Conservation (phyloP, 371 early-diverging fungal species). For the Zopfochytrium polystomum region DNA sequence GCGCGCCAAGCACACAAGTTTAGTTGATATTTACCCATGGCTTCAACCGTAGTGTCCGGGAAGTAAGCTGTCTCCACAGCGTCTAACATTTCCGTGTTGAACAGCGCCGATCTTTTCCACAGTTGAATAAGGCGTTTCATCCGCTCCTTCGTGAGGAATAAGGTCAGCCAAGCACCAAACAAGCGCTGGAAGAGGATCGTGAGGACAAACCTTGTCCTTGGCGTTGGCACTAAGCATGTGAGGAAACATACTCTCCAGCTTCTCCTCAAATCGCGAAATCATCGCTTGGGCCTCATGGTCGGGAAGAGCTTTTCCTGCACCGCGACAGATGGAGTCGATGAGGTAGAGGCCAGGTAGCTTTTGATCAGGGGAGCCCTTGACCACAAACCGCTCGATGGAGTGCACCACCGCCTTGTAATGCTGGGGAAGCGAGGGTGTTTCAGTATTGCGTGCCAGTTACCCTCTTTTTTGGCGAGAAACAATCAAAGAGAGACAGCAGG, state of each 20-base stretch:
- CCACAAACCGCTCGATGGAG: constrained; percentile 56
- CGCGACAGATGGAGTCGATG: constrained; percentile 62
- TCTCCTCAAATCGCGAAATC: constrained; percentile 52
- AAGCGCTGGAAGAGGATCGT: not conserved
- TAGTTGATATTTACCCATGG: not conserved
- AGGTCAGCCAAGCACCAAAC: not conserved
- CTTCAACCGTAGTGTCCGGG: constrained; percentile 10
- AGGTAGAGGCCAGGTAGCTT: constrained; percentile 61
- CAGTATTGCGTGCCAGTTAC: not conserved
- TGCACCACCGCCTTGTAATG: constrained; percentile 63
- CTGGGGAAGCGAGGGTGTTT: constrained; percentile 23
- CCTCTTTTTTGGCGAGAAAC: not conserved
- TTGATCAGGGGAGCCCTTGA: constrained; percentile 57
- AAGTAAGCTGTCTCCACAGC: constrained; percentile 41
- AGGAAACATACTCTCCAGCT: constrained; percentile 53
- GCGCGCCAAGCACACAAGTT: too few species aligned
- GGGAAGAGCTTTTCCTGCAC: constrained; percentile 39
- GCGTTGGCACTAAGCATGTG: constrained; percentile 47
- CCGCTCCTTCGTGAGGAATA: constrained; percentile 44
- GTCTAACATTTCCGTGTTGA: constrained; percentile 42
- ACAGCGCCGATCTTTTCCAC: constrained; percentile 55
- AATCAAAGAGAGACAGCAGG: not conserved
- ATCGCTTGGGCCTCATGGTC: not conserved
- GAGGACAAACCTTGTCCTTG: constrained; percentile 51
- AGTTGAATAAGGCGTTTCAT: constrained; percentile 60